Conservation (phyloP, 2,329 filamentous ascomycete genomes). For the Pseudodiploospora longispora region DNA sequence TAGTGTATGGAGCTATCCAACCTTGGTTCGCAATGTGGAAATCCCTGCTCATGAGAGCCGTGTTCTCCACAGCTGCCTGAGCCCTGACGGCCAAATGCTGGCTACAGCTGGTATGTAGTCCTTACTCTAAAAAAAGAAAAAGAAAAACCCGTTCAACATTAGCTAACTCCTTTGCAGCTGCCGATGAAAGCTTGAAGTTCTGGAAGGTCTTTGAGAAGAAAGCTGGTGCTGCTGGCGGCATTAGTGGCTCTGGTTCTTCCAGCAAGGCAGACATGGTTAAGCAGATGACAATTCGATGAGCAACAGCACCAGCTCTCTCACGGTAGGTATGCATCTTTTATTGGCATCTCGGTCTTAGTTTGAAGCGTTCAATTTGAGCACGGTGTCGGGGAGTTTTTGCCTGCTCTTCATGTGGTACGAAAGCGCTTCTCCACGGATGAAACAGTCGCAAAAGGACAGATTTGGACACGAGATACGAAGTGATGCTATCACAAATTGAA, state of each 20-base stretch:
- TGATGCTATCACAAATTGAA: conserved; percentile 8
- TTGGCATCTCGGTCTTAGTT: conserved; percentile 31
- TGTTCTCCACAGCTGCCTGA: conserved; percentile 92
- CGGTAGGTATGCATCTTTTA: conserved; percentile 41
- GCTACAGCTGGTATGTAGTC: conserved; percentile 64
- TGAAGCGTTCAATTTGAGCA: conserved; percentile 38
- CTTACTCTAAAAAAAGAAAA: conserved; percentile 21
- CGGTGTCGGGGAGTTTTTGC: conserved; percentile 41
- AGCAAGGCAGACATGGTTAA: conserved; percentile 81
- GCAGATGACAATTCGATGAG: conserved; percentile 87
- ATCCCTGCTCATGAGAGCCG: conserved; percentile 96
- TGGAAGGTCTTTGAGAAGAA: conserved; percentile 99
- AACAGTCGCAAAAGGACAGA: conserved; percentile 24
- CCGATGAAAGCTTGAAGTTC: conserved; percentile 97
- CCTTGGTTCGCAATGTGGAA: conserved; percentile 92
- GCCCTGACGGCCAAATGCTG: conserved; percentile 95
- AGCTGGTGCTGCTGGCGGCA: conserved; percentile 60
- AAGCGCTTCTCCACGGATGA: conserved; percentile 38
- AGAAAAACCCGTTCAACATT: neutral
- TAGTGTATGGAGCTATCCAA: conserved; percentile 98
- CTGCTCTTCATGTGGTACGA: conserved; percentile 40
- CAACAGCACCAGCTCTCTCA: conserved; percentile 19
- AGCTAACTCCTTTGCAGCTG: conserved; percentile 42
- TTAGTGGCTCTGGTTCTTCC: conserved; percentile 58
- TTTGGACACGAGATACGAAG: conserved; percentile 17